Base-by-base conservation (phyloP, 352 stramenopile genomes). In the Pythium coloratum region DNA sequence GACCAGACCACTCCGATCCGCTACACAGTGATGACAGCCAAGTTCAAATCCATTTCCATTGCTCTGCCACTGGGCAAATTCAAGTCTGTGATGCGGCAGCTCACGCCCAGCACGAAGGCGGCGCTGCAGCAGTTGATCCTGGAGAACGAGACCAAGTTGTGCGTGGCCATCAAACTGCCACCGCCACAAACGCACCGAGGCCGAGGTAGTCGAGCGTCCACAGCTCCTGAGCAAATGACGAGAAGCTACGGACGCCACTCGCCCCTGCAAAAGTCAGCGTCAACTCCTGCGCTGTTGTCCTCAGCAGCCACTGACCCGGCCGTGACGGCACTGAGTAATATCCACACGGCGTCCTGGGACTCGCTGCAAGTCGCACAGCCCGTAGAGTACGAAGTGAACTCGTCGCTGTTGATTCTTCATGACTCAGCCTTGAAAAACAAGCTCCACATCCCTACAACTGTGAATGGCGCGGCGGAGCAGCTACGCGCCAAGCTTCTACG, bases 21-120 rank as follows among this genome's bases (percentile, higher is more conserved):
- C 5, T 86, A 89, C 47, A 64, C 66, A 3, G 53, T 86, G 3
- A 59, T 80, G 10, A 80, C 78, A 0, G 68, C 73, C 30, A 77
- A 76, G 18, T 86, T 89, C 62, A 89, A 89, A 51, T 86, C 80
- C 28, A 86, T 89, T 38, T 64, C 77, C 18, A 56, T 89, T n/a
- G 70, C 78, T 16, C 54, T 89, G 44, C 72, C 80, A 3, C 70
- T 71, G n/a, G 76, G 79, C 32, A 79, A 82, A 56, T 80, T 78
- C 56, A 79, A 82, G 24, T 86, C 80, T 10, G 73, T 89, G 24
- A 67, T 81, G 70, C 62, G 70, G 10, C 80, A 89, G 44, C 64
- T 89, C 36, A 76, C 70, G 1, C 58, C 66, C 9, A 42, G 42
- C 6, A 78, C 69, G 1, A 69, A 75, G 32, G 69, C 67, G 6